Base-by-base conservation (phyloP, 495 filamentous ascomycete genomes). In the Paragyromitra xinjiangensis region DNA sequence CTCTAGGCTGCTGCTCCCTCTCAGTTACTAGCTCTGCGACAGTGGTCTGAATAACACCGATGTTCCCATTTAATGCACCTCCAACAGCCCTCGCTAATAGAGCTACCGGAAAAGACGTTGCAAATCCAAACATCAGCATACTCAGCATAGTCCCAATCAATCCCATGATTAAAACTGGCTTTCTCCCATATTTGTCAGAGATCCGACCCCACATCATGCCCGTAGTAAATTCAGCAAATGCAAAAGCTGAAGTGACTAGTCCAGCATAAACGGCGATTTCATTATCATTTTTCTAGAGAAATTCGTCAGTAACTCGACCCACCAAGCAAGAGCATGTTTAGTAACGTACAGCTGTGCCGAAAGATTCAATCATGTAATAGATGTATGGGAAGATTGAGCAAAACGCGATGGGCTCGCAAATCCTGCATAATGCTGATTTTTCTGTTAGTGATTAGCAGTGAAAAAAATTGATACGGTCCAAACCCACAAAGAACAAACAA, bases 341-440 rank as follows among this genome's bases (percentile, higher is more conserved):
- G 53, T 51, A 12, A 73, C 78, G 39, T 71, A 83, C 84, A 56
- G 94, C 92, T 83, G 95, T 90, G 78, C 92, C 86, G 85, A 99
- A 99, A 45, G 92, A 93, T 79, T 92, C 87, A 61, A 98, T 92
- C 95, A 99, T 99, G 86, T 91, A 95, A 85, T 97, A 99, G 81
- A 95, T 94, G 83, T 99, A 99, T 3, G 95, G 96, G 82, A 99
- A 98, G 79, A 99, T 97, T 64, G 94, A 97, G 92, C 97, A 98
- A 87, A 99, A 98, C 9, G 95, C 96, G 83, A 99, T 97, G 59
- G 95, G 95, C 84, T 99, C 95, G 87, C 93, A 97, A 84, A 99
- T 96, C 79, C 95, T 91, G 83, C 93, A 96, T 77, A 97, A 84
- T 44, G 94, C 95, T 98, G 80, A 63, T 63, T 50, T 75, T 61